Percentiles rank a stretch among this genome's conserved stretches.
Evolutionary conservation across 2,329 filamentous ascomycete genomes (phyloP).

Genomic region (Beauveria sp.): DNA sequence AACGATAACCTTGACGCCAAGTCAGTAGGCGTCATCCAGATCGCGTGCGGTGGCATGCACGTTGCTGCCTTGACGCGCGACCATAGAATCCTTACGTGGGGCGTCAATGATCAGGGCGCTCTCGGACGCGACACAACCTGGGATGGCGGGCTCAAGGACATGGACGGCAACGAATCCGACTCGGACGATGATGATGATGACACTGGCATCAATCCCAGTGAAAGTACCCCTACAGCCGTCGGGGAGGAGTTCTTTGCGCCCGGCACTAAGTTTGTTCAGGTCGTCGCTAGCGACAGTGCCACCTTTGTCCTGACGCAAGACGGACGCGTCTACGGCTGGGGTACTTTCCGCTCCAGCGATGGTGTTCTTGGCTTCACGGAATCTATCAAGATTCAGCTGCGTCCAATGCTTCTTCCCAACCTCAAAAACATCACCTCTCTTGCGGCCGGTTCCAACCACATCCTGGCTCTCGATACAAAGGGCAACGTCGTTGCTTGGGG

Average conservation of each 20-base stretch:
- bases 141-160: conserved; percentile 55
- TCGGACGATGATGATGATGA: conserved; percentile 54
- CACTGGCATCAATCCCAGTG: conserved; percentile 61
- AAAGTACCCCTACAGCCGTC: conserved; percentile 59
- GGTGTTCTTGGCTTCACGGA: conserved; percentile 58
- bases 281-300: conserved; percentile 66
- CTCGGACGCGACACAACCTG: conserved; percentile 67
- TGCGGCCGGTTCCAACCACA: conserved; percentile 62
- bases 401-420: conserved; percentile 48
- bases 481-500: conserved; percentile 65
- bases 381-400: conserved; percentile 40
- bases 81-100: conserved; percentile 79
- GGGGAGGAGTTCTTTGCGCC: conserved; percentile 51
- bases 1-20: conserved; percentile 58
- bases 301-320: conserved; percentile 70
- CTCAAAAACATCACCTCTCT: conserved; percentile 60
- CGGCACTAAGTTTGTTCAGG: conserved; percentile 52
- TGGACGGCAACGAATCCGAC: conserved; percentile 45
- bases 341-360: conserved; percentile 63
- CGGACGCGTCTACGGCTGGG: conserved; percentile 75
- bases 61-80: conserved; percentile 67
- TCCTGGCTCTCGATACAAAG: conserved; percentile 58
- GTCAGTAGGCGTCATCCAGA: conserved; percentile 65
- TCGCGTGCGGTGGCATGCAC: conserved; percentile 79
- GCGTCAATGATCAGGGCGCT: conserved; percentile 78